Base-by-base conservation (phyloP, 164 flowering plant genomes). In the Vitis rupestris region DNA sequence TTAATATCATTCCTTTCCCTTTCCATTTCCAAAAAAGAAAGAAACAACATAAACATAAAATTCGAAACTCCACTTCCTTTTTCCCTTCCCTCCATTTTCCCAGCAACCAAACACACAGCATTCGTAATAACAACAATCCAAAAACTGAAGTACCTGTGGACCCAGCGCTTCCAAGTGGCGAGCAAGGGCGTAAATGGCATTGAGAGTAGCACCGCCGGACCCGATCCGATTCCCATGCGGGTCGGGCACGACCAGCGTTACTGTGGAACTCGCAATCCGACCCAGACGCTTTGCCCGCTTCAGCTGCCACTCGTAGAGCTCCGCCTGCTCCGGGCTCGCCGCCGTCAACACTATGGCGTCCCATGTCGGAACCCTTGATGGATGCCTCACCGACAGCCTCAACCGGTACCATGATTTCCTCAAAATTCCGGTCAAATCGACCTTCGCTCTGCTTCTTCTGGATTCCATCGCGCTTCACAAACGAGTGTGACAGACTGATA, bases 301-400 rank as follows among this genome's bases (percentile, higher is more conserved):
- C 70, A 96, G 92, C 81, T 92, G 99, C 98, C 97, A 92, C 13
- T 89, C 82, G 80, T 96, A 96, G 65, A 96, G 91, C 74, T 78
- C 69, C 17, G 99, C 99, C 74, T 93, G 99, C 69, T 96, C 89
- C 62, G 99, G 99, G 73, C 99, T 96, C 12, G 98, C 98, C 0
- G 99, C 99, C 0, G 98, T 96, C 49, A 96, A 85, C 8, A 93
- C 86, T 55, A 96, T 84, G 19, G 99, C 98, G 72, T 96, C 99
- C 99, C 99, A 93, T 0, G 98, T 96, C 11, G 91, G 97, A 69
- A 93, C 98, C 78, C 99, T 79, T 61, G 86, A 54, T 1, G 98
- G 94, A 62, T 92, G 84, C 19, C 98, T 80, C 7, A 92, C 97
- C 50, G 99, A 93, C 57, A 96, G 65, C 48, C 99, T 66, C 6